These are phyloP conservation scores for Kodamaea leandrae DNA, from an alignment of 805 yeast species.

Conservation along the genomic window DNA sequence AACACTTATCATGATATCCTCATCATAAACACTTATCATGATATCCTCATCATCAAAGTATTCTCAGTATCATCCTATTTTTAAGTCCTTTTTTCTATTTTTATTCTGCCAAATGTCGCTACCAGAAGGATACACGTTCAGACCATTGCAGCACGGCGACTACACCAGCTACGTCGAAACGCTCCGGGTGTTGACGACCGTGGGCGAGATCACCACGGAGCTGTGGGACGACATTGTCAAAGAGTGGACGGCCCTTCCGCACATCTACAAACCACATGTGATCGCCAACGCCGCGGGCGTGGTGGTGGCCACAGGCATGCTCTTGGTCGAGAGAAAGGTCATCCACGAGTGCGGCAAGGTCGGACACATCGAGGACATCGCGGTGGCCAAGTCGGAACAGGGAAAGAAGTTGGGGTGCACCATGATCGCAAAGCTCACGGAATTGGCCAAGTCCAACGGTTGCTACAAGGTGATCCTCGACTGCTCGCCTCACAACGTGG, in stretches of 20 bases:
- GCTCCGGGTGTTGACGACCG: conserved; percentile 70
- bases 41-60: no score
- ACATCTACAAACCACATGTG: conserved; percentile 67
- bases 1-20: no score
- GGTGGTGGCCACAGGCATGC: conserved; percentile 82
- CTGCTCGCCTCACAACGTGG: conserved; percentile 78
- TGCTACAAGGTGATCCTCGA: conserved; percentile 90
- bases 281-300: conserved; percentile 50
- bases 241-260: conserved; percentile 54
- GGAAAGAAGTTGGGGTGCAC: conserved; percentile 78
- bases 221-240: conserved; percentile 51
- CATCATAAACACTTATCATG: no score
- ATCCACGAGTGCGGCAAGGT: conserved; percentile 83
- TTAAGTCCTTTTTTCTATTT: neutral
- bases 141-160: conserved; percentile 57
- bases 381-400: conserved; percentile 71
- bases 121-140: conserved; percentile 68
- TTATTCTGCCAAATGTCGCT: conserved; percentile 18
- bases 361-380: conserved; percentile 94
- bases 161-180: conserved; percentile 60
- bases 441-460: conserved; percentile 56
- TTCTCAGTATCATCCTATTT: neutral
- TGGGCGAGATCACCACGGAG: conserved; percentile 61
- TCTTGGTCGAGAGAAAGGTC: conserved; percentile 74
- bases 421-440: conserved; percentile 60